Evolutionary conservation across 1,284 basidiomycete species (phyloP).

Genomic region (Ceratobasidium sp.): DNA sequence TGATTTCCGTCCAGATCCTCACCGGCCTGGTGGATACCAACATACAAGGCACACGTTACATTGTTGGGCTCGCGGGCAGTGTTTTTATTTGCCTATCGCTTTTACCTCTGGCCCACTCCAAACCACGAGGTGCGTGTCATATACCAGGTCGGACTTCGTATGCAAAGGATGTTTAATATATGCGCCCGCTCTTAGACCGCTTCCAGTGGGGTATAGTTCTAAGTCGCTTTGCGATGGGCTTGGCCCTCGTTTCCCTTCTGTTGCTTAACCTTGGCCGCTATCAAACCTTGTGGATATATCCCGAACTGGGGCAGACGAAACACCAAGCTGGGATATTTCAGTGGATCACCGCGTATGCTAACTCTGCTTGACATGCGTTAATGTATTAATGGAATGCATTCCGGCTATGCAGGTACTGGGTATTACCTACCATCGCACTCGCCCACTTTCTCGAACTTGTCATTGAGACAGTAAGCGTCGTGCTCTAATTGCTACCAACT

Average conservation of each 20-base stretch:
- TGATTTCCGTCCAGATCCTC: slow-evolving; percentile 19
- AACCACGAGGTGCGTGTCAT: not conserved
- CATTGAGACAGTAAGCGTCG: slow-evolving; percentile 9
- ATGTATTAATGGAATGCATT: not conserved
- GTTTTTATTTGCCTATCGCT: slow-evolving; percentile 3
- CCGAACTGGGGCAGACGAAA: too few relatives aligned
- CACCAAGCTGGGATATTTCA: slow-evolving; percentile 8
- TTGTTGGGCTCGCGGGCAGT: slow-evolving; percentile 5
- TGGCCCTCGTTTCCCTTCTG: slow-evolving; percentile 2
- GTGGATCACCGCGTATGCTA: slow-evolving; percentile 8
- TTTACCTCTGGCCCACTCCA: not conserved
- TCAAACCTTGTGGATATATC: slow-evolving; percentile 5
- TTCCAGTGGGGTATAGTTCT: slow-evolving; percentile 21
- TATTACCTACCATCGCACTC: slow-evolving; percentile 16
- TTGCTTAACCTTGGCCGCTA: slow-evolving; percentile 18
- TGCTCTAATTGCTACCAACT: too few relatives aligned
- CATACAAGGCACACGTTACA: slow-evolving; percentile 11
- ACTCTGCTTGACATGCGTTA: not conserved
- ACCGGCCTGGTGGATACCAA: slow-evolving; percentile 15
- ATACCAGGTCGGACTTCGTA: not conserved
- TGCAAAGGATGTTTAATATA: too few relatives aligned
- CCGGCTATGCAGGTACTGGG: slow-evolving; percentile 18
- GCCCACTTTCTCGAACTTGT: not conserved
- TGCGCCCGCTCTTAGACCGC: not conserved
- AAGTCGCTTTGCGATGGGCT: too few relatives aligned